Evolutionary conservation across 2,329 filamentous ascomycete species (phyloP), one percentile per base, ranked within the genome.

Genomic region (Rutstroemia sp.): DNA sequence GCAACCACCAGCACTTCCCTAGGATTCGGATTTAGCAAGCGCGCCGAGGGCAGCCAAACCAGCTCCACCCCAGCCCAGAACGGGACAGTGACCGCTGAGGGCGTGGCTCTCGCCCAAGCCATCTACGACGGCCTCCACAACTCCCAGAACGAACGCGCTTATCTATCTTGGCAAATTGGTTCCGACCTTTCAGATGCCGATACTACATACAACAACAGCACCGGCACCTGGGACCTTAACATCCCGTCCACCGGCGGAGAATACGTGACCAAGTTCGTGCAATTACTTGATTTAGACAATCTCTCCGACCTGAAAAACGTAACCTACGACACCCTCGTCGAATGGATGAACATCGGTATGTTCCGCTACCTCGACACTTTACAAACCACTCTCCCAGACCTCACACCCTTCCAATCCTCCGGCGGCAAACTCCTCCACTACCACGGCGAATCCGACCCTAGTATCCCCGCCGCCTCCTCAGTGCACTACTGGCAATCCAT

Each of bases 351-450:
- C 41, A 70, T 66, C 5, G 79, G 74, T 5, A 73, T 75, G 71
- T 63, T 75, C 48, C 71, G 71, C 41, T 83, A 79, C 67, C 58
- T 71, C 30, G 76, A 79, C 62, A 75, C 66, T 48, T 71, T 81
- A 3, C 79, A 82, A 62, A 82, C 78, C 8, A 81, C 75, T 1
- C 63, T 75, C 23, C 76, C 78, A 0, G 79, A 83, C 60, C 70
- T 83, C 0, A 77, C 75, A 0, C 60, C 70, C 8, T 81, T 81
- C 71, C 69, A 76, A 34, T 56, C 69, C 2, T 62, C 71, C 0
- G 80, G 79, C 23, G 79, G 78, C 51, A 83, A 83, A 67, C 67
- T 83, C 4, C 68, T 84, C 10, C 79, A 82, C 66, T 81, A 75
- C 70, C 80, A 83, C 67, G 80, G 79, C 52, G 79, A 83, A 67